These are phyloP conservation scores for Exobasidium rhododendri DNA, from an alignment of 1,284 basidiomycete species.

Conservation along the genomic window DNA sequence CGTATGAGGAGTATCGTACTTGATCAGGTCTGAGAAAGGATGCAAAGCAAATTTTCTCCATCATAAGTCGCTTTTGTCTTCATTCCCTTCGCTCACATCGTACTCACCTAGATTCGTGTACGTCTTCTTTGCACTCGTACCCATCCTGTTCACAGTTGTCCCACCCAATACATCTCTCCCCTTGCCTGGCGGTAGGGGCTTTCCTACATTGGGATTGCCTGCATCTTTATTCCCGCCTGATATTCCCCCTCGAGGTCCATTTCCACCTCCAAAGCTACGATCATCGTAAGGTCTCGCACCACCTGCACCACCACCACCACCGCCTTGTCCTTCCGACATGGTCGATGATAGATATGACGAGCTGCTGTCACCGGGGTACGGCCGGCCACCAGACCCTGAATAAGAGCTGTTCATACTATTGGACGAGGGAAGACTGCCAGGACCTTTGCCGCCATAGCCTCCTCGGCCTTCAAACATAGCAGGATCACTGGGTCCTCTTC, in stretches of 20 bases:
- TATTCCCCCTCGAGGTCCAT: slow-evolving; percentile 20
- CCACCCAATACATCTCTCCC: not conserved
- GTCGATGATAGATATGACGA: slow-evolving; percentile 33
- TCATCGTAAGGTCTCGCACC: slow-evolving; percentile 23
- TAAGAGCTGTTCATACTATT: slow-evolving; percentile 17
- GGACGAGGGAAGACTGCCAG: slow-evolving; percentile 27
- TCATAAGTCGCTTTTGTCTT: not conserved
- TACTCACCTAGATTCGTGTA: slow-evolving; percentile 42
- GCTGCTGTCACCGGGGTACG: slow-evolving; percentile 35
- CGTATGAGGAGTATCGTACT: slow-evolving; percentile 93
- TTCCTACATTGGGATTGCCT: slow-evolving; percentile 11
- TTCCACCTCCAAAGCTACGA: slow-evolving; percentile 18
- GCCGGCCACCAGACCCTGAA: slow-evolving; percentile 21
- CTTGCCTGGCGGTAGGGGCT: not conserved
- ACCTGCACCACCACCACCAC: not conserved
- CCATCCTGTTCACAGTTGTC: slow-evolving; percentile 34
- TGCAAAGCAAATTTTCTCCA: not conserved
- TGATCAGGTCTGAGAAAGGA: slow-evolving; percentile 73
- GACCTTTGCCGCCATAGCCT: slow-evolving; percentile 21
- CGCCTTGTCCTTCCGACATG: slow-evolving; percentile 22
- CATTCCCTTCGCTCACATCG: not conserved
- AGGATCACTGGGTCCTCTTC: not conserved
- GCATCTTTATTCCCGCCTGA: slow-evolving; percentile 15
- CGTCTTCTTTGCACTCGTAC: slow-evolving; percentile 40
- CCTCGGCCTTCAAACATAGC: slow-evolving; percentile 4